Evolutionary conservation across 371 early-diverging fungal genomes (phyloP), one percentile per base, ranked within the genome.

Genomic region (Mucor ambiguus): DNA sequence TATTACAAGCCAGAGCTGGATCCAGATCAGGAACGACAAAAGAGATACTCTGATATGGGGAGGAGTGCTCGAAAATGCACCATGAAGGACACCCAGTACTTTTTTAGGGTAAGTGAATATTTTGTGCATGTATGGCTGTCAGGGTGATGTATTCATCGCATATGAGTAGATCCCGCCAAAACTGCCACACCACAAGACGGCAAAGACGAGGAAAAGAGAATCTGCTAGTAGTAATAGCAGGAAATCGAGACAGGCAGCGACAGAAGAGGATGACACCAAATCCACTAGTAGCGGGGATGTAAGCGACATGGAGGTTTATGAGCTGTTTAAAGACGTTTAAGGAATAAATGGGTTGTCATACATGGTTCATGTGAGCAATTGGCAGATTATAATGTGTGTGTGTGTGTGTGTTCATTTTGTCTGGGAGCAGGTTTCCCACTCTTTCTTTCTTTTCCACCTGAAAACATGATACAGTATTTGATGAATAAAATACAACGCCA

Each of bases 31-130:
- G 74, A 71, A 38, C 52, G 77, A 60, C 62, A 63, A 33, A 69
- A 66, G 16, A 33, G 60, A 24, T 74, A 72, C 55, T 70, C 76
- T 11, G 69, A 76, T 48, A 52, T 69, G 35, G 79, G 79, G 56
- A 81, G 78, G 56, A 79, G 83, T 56, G 85, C 83, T 24, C 76
- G 85, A 41, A 82, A 81, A 60, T 84, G 85, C 62, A 81, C 83
- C 14, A 70, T 84, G 70, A 80, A 79, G 66, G 85, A 84, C 49
- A 79, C 82, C 43, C 85, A 84, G 70, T 84, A 84, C 43, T 84
- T 81, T 66, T 84, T 80, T 69, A 84, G 65, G 60, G 74, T 70
- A 70, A 73, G 59, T 16, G 37, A n/a, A 14, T 18, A 12, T 20
- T 16, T 57, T 32, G 6, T n/a, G 12, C 24, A 9, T 37, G 48